Evolutionary conservation across 1,284 basidiomycete species (phyloP).

Genomic region (Kwoniella shivajii): DNA sequence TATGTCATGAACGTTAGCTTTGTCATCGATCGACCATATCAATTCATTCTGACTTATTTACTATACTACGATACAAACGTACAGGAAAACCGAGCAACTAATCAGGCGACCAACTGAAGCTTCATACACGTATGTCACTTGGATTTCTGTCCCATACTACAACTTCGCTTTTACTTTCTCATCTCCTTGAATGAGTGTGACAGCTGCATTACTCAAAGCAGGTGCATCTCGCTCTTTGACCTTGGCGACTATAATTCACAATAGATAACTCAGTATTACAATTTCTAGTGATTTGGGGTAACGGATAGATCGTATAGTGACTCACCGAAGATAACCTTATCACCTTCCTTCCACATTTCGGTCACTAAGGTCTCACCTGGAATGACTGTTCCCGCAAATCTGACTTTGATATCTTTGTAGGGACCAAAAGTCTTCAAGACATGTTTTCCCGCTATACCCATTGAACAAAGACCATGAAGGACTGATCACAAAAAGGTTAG

Average conservation of each 20-base stretch:
- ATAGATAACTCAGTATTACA: not conserved
- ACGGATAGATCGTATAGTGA: constrained; percentile 18
- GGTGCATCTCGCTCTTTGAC: constrained; percentile 59
- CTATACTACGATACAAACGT: no score
- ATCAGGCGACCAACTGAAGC: no score
- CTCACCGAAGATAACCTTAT: constrained; percentile 88
- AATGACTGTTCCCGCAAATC: constrained; percentile 71
- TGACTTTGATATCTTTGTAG: constrained; percentile 93
- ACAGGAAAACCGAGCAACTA: no score
- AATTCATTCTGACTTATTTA: no score
- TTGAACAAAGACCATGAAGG: constrained; percentile 77
- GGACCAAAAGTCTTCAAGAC: constrained; percentile 82
- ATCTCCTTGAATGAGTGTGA: constrained; percentile 52
- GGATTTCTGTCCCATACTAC: constrained; percentile 14
- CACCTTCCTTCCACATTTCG: constrained; percentile 96
- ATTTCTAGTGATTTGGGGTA: no score
- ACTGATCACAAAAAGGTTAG: constrained; percentile 29
- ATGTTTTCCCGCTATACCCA: constrained; percentile 95
- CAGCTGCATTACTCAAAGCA: constrained; percentile 59
- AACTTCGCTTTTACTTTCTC: constrained; percentile 48
- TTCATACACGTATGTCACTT: not conserved
- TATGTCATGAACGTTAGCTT: no score
- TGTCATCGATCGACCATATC: no score
- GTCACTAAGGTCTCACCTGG: constrained; percentile 94
- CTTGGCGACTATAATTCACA: constrained; percentile 49